Evolutionary conservation across 805 yeast species (phyloP).

Genomic region (Candida odintsovae): DNA sequence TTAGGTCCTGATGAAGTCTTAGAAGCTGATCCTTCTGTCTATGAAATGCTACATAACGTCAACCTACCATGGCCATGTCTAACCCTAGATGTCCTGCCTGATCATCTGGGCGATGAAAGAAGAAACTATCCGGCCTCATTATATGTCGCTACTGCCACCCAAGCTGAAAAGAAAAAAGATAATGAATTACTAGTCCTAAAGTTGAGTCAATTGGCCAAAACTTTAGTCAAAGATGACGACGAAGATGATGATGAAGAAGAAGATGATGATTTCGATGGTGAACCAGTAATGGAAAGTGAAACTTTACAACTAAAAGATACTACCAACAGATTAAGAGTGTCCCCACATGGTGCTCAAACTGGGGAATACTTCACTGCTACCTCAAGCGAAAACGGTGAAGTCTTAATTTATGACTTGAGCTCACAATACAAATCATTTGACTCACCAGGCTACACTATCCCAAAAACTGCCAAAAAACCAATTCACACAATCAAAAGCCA

Average conservation of each 20-base stretch:
- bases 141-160: conserved; percentile 88
- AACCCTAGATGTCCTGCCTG: conserved; percentile 86
- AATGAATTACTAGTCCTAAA: conserved; percentile 85
- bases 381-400: conserved; percentile 88
- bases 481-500: conserved; percentile 75
- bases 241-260: conserved; percentile 72
- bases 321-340: conserved; percentile 82
- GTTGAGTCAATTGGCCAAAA: conserved; percentile 74
- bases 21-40: conserved; percentile 94
- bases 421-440: conserved; percentile 80
- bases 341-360: conserved; percentile 67
- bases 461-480: conserved; percentile 75
- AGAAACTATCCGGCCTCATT: conserved; percentile 84
- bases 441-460: conserved; percentile 77
- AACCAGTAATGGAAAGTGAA: conserved; percentile 86
- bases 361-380: conserved; percentile 86
- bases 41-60: conserved; percentile 93
- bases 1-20: conserved; percentile 93
- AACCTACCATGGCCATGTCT: conserved; percentile 96
- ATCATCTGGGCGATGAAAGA: conserved; percentile 80
- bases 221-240: conserved; percentile 78
- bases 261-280: conserved; percentile 64
- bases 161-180: conserved; percentile 80
- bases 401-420: conserved; percentile 72
- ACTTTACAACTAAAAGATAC: conserved; percentile 72